Base-by-base conservation (phyloP, 2,329 filamentous ascomycete species). In the Epichloe gansuensis region DNA sequence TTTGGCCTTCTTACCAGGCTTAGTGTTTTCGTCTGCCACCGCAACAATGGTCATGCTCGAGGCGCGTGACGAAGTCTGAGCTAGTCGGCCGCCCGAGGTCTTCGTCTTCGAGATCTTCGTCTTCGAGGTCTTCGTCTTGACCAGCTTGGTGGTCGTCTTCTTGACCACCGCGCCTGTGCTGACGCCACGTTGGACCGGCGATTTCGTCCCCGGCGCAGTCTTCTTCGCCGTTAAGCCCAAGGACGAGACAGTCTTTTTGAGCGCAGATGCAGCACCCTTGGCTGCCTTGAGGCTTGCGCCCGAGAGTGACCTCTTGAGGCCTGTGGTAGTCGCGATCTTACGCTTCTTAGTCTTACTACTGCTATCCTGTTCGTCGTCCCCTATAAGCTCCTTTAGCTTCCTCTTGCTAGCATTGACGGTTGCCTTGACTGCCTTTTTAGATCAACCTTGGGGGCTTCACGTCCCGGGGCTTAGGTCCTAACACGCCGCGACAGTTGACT, bases 401-500 rank as follows among this genome's bases (percentile, higher is more conserved):
- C 78, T 70, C 68, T 82, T 82, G 47, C 74, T 71, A 4, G 71
- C 69, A 61, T 74, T 78, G 50, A 71, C 64, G 2, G 65, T 66
- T 34, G 62, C 65, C 60, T 72, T 72, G 59, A 66, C 65, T 3
- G 60, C 61, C 25, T 63, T 66, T 71, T 72, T 48, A 69, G 53
- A 46, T 67, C 69, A 34, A 73, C 68, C 61, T 77, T 78, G 41
- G 71, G 0, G 67, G 64, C 63, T 78, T 81, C 51, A 74, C 70
- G 57, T 79, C 78, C 59, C 79, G 77, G 25, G 77, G 75, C 62
- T 79, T 80, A 7, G 81, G 81, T 0, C 81, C 81, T 38, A 85
- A 69, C 21, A 84, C 75, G 43, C 81, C 81, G 52, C 81, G 78
- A 65, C 81, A 85, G 67, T 84, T 84, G 39, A 71, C 65, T 58